A percentile compares a stretch with the other conserved stretches of the same genome.
Evolutionary conservation across 108 stramenopile species (phyloP).

Genomic region (Mayamaea pseudoterrestris): DNA sequence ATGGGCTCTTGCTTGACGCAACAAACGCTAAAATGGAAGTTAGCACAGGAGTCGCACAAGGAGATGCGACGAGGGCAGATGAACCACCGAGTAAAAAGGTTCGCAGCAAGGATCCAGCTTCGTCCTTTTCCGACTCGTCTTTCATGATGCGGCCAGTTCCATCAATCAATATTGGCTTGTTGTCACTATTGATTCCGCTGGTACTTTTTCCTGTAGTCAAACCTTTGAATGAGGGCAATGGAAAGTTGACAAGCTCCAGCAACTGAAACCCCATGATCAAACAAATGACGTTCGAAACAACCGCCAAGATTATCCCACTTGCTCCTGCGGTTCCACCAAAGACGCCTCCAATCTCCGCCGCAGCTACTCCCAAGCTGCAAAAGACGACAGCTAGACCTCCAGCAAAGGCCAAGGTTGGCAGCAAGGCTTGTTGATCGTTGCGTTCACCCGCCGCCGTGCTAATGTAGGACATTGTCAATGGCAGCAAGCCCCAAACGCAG

Average conservation of each 20-base stretch:
- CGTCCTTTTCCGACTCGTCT: constrained; percentile 4
- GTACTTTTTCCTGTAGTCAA: neutral
- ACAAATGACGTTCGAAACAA: constrained; percentile 46
- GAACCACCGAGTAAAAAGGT: constrained; percentile 76
- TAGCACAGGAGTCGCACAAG: constrained; percentile 76
- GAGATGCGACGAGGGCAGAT: constrained; percentile 63
- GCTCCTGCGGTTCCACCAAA: constrained; percentile 26
- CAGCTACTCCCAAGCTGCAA: constrained; percentile 56
- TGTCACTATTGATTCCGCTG: neutral
- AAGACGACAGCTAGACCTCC: constrained; percentile 63
- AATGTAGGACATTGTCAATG: constrained; percentile 63
- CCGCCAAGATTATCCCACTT: constrained; percentile 18
- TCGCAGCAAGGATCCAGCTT: constrained; percentile 36
- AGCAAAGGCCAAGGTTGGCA: constrained; percentile 54
- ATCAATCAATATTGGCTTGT: constrained; percentile 17
- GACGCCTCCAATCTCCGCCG: constrained; percentile 52
- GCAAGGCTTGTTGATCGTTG: constrained; percentile 35
- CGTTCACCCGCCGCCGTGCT: constrained; percentile 49
- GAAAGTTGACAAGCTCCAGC: constrained; percentile 50
- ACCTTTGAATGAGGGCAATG: constrained; percentile 24
- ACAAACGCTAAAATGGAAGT: constrained; percentile 71
- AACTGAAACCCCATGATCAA: constrained; percentile 68
- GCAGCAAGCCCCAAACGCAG: constrained; percentile 68
- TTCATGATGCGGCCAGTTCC: constrained; percentile 15
- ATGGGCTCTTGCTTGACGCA: constrained; percentile 39